phyloP scores from a whole-genome alignment of 2,329 filamentous ascomycete species.

The Aureobasidium sp. region DNA sequence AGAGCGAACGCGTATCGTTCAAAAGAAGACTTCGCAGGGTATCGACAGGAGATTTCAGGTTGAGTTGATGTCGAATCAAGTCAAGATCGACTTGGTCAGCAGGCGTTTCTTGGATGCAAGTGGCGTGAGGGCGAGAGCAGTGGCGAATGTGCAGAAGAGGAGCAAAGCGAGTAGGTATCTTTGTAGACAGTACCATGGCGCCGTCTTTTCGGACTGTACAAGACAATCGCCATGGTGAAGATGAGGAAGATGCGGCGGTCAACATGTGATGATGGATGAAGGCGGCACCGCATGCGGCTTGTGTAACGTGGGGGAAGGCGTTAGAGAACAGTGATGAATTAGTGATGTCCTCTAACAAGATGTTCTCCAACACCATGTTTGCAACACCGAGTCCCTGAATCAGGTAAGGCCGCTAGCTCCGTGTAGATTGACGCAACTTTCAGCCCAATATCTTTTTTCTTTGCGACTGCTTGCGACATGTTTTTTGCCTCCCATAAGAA shows the following conservation, averaged over 20 bases:
- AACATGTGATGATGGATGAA: not conserved
- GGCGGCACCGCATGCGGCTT: not conserved
- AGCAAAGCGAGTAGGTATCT: not conserved
- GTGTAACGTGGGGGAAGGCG: conserved; percentile 7
- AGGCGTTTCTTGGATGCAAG: not conserved
- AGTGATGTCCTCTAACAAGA: not conserved
- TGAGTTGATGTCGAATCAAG: conserved; percentile 1
- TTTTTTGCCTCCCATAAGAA: not conserved
- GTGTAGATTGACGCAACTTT: conserved; percentile 1
- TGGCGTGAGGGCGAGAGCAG: not conserved
- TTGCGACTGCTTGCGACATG: not conserved
- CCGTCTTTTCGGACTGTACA: not conserved
- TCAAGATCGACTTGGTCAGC: not conserved
- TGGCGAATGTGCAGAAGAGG: not conserved
- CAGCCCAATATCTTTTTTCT: conserved; percentile 2
- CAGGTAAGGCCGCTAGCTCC: conserved; percentile 10
- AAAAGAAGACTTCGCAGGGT: not conserved
- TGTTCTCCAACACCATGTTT: too few relatives aligned
- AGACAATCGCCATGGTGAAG: conserved; percentile 4
- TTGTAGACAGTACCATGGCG: not conserved
- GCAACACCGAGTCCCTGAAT: not conserved
- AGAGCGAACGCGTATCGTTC: not conserved
- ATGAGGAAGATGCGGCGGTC: not conserved
- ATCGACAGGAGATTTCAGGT: conserved; percentile 7
- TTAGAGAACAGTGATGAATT: not conserved